Evolutionary conservation across 1,284 basidiomycete species (phyloP).

Genomic region (Fistulina hepatica): DNA sequence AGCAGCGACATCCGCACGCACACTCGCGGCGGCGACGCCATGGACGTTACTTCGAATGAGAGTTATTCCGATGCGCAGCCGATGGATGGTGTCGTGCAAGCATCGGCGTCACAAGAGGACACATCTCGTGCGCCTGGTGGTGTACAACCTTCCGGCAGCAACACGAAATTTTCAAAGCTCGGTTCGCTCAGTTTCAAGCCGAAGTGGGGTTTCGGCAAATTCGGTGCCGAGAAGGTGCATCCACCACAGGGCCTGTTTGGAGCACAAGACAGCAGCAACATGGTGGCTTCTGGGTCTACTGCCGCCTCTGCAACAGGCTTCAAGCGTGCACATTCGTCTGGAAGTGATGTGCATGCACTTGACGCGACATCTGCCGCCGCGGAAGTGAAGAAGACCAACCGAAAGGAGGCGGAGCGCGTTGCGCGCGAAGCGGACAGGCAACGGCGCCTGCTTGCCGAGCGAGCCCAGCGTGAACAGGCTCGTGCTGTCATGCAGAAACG

Average conservation of each 20-base stretch:
- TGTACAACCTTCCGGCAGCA: no score
- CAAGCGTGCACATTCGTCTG: conserved; percentile 80
- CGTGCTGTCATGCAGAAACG: conserved; percentile 94
- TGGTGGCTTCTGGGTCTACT: no score
- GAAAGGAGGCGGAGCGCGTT: conserved; percentile 82
- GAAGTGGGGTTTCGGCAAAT: conserved; percentile 58
- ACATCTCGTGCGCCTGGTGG: no score
- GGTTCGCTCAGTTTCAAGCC: conserved; percentile 50
- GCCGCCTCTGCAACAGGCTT: conserved; percentile 55
- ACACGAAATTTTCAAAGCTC: no score
- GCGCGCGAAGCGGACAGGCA: conserved; percentile 83
- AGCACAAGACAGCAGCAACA: no score
- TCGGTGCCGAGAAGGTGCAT: conserved; percentile 66
- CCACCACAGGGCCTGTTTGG: no score
- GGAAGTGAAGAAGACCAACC: conserved; percentile 74
- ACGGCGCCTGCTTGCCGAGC: conserved; percentile 69
- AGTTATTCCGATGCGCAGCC: conserved; percentile 33
- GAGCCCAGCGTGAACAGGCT: conserved; percentile 74
- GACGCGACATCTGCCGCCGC: conserved; percentile 40
- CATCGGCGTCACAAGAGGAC: no score
- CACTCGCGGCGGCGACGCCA: conserved; percentile 42
- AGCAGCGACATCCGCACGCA: conserved; percentile 19
- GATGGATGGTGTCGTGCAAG: no score
- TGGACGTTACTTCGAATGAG: conserved; percentile 45
- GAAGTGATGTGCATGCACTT: conserved; percentile 57